Evolutionary conservation across 2,329 filamentous ascomycete species (phyloP), one percentile per base, ranked within the genome.

Genomic region (Aspergillus ustus): DNA sequence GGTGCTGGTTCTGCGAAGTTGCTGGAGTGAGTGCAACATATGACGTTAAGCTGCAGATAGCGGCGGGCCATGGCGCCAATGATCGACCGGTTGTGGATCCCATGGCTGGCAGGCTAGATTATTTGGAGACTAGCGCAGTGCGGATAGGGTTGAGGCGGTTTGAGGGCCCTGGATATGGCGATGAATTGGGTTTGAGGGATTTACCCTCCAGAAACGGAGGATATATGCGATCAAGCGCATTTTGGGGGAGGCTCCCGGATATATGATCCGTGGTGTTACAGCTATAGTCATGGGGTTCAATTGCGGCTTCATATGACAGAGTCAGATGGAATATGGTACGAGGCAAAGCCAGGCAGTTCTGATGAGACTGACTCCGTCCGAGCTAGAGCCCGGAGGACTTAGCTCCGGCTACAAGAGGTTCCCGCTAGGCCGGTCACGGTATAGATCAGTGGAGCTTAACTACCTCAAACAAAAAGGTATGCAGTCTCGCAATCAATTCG

Each of bases 41-140:
- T 75, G 72, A 73, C 71, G 72, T 67, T 43, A 3, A 9, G 17
- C 45, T 25, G 37, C 55, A 57, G 48, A 57, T 61, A 56, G 60
- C 62, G 55, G 37, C 25, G 44, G 51, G 25, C 17, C 25, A 19
- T 40, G 46, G 46, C 40, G 59, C 63, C 63, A 63, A 64, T 66
- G 56, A 62, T 57, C 52, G 59, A 60, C 59, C 43, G 52, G 52
- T 8, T 17, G 37, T 60, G 58, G 58, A n/a, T 17, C 22, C 13
- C 4, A 11, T 34, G 44, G 31, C 19, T 40, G 34, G 4, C 20
- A 15, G 7, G 15, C 44, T 46, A 34, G 29, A 15, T 13, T 17
- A 11, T 5, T 8, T 55, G 22, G 28, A 8, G 17, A 20, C 19
- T 48, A 48, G 45, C 7, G 19, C 22, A 8, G 20, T 28, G 13